Evolutionary conservation across 1,284 basidiomycete species (phyloP), one percentile per base, ranked within the genome.

Genomic region (Sanghuangporus sanghuang): DNA sequence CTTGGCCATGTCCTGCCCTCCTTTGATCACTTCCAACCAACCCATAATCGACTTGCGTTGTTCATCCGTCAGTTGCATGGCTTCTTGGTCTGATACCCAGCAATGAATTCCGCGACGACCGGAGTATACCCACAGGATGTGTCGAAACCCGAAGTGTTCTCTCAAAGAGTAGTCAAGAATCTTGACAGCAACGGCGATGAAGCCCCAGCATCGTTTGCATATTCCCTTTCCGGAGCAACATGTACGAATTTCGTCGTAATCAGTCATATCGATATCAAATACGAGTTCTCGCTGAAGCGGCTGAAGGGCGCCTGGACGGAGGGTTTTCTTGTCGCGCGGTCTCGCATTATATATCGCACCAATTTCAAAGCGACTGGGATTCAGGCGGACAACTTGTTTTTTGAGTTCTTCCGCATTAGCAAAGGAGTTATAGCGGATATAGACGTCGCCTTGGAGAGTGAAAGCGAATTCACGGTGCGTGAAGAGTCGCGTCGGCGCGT

Each of bases 221-320:
- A 99, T 98, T 64, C 84, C 89, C 62, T 96, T 94, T 62, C 89
- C 93, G 2, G 87, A 87, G 76, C 97, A 99, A 77, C 97, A 99
- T 0, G 94, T 98, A 59, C 97, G 89, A 71, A 99, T 87, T 64
- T 90, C 83, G 75, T 99, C 97, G 77, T 99, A 99, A 77, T 99
- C 96, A 16, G 96, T 97, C 96, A 99, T 98, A 76, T 99, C 96
- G 73, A 99, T 98, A 86, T 99, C 97, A 72, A 99, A 98, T 0
- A 99, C 97, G 38, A 99, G 87, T 75, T 99, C 96, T 67, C 97
- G 90, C 65, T 87, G 84, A 32, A 87, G 76, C 0, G 96, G 95
- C 57, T 84, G 82, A 71, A 98, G 90, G 2, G 85, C 85, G 6
- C 86, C 81, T 6, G 90, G 81, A 2, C 89, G 86, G 44, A 96